Evolutionary conservation across 352 stramenopile species (phyloP).

Genomic region (Phytophthora sansomeana): DNA sequence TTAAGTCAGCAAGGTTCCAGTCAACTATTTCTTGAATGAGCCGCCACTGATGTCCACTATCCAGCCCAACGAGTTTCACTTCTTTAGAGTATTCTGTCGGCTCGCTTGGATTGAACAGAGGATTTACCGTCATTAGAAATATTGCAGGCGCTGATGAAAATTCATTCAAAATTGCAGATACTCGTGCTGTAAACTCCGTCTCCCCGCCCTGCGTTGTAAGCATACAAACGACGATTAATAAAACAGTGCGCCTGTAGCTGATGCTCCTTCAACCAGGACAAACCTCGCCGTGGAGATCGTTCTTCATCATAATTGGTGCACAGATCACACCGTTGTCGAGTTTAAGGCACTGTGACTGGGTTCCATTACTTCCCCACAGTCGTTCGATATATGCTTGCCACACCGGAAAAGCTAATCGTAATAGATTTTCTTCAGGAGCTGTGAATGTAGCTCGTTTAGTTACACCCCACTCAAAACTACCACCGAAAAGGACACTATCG

Average conservation of each 20-base stretch:
- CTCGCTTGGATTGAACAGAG: constrained; percentile 6
- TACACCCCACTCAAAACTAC: constrained; percentile 9
- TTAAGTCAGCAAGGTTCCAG: constrained; percentile 40
- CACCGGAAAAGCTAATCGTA: constrained; percentile 8
- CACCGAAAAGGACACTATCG: constrained; percentile 20
- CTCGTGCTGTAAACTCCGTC: constrained; percentile 1
- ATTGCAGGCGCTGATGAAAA: constrained; percentile 13
- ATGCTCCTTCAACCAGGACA: not conserved
- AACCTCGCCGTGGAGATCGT: constrained; percentile 27
- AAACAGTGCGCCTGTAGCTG: not conserved
- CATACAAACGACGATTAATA: not conserved
- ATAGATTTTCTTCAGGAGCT: not conserved
- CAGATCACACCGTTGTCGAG: constrained; percentile 16
- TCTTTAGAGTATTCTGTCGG: not conserved
- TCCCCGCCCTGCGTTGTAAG: constrained; percentile 5
- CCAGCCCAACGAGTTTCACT: not conserved
- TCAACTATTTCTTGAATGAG: constrained; percentile 35
- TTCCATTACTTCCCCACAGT: constrained; percentile 12
- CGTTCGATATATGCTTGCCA: constrained; percentile 28
- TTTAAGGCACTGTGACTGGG: constrained; percentile 4
- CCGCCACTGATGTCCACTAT: constrained; percentile 15
- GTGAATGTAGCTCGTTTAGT: not conserved
- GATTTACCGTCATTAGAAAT: constrained; percentile 15
- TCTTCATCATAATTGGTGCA: constrained; percentile 9
- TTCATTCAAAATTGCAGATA: constrained; percentile 19